A percentile compares a stretch with the other conserved stretches of the same genome.
Conservation (phyloP, 1,284 basidiomycete species). For the Waitea zeae region DNA sequence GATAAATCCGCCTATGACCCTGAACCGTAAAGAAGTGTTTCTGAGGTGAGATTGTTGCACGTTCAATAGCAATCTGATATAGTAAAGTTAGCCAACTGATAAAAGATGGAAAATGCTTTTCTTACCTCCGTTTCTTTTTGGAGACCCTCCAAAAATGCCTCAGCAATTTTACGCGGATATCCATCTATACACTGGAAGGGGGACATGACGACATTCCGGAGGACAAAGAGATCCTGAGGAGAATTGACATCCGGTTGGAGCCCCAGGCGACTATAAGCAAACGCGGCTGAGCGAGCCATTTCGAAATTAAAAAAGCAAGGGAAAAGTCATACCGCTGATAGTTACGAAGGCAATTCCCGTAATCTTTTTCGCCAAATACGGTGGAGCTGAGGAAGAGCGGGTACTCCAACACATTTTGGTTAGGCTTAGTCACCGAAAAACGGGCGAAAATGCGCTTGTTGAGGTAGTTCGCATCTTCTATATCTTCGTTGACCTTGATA, state of each 20-base stretch:
- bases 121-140: conserved; percentile 17
- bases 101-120: too few relatives aligned
- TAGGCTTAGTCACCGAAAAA: conserved; percentile 16
- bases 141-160: conserved; percentile 16
- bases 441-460: conserved; percentile 21
- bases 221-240: conserved; percentile 17
- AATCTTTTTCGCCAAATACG: conserved; percentile 14
- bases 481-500: conserved; percentile 20
- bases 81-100: too few relatives aligned
- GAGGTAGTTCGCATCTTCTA: conserved; percentile 24
- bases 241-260: conserved; percentile 18
- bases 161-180: conserved; percentile 13
- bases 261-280: conserved; percentile 7
- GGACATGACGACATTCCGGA: conserved; percentile 25
- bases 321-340: conserved; percentile 14
- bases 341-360: conserved; percentile 15
- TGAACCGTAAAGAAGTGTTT: conserved; percentile 27
- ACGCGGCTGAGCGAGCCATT: neutral
- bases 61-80: too few relatives aligned
- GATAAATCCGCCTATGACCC: conserved; percentile 17
- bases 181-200: conserved; percentile 20
- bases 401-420: conserved; percentile 12
- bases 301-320: too few relatives aligned
- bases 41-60: too few relatives aligned
- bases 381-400: conserved; percentile 21